Evolutionary conservation across 2,329 filamentous ascomycete genomes (phyloP).

Genomic region (Pleomassaria siparia): DNA sequence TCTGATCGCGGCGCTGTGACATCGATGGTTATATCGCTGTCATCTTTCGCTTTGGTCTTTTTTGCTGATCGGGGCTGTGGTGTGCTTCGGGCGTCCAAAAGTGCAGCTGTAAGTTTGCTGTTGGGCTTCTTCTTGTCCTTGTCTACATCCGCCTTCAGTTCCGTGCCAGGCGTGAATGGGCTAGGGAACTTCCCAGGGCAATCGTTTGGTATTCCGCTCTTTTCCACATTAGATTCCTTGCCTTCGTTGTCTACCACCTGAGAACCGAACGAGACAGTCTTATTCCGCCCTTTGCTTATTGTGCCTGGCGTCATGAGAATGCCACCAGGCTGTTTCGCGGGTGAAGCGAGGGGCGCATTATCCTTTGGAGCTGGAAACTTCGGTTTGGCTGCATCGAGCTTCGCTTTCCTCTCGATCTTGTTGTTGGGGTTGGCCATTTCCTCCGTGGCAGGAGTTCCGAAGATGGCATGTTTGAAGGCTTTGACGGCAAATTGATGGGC

Average conservation of each 20-base stretch:
- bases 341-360: slow-evolving; percentile 42
- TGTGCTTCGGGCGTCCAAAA: slow-evolving; percentile 49
- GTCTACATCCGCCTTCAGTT: slow-evolving; percentile 28
- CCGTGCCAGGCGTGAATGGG: slow-evolving; percentile 50
- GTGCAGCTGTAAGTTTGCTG: slow-evolving; percentile 48
- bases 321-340: slow-evolving; percentile 59
- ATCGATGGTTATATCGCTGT: slow-evolving; percentile 68
- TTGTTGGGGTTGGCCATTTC: slow-evolving; percentile 36
- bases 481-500: slow-evolving; percentile 68
- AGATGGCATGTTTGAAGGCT: slow-evolving; percentile 66
- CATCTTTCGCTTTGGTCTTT: slow-evolving; percentile 44
- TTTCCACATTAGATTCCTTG: slow-evolving; percentile 50
- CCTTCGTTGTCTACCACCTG: slow-evolving; percentile 59
- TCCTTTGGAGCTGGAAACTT: slow-evolving; percentile 27
- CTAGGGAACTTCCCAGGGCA: slow-evolving; percentile 53
- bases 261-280: slow-evolving; percentile 63
- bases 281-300: slow-evolving; percentile 56
- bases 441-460: slow-evolving; percentile 61
- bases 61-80: slow-evolving; percentile 32
- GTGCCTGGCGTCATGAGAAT: slow-evolving; percentile 67
- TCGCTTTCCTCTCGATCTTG: slow-evolving; percentile 29
- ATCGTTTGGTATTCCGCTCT: slow-evolving; percentile 51
- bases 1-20: slow-evolving; percentile 73
- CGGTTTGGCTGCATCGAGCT: slow-evolving; percentile 19
- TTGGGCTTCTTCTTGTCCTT: slow-evolving; percentile 38